Evolutionary conservation across 1,284 basidiomycete genomes (phyloP), one percentile per base, ranked within the genome.

Genomic region (Prillingera fragicola): DNA sequence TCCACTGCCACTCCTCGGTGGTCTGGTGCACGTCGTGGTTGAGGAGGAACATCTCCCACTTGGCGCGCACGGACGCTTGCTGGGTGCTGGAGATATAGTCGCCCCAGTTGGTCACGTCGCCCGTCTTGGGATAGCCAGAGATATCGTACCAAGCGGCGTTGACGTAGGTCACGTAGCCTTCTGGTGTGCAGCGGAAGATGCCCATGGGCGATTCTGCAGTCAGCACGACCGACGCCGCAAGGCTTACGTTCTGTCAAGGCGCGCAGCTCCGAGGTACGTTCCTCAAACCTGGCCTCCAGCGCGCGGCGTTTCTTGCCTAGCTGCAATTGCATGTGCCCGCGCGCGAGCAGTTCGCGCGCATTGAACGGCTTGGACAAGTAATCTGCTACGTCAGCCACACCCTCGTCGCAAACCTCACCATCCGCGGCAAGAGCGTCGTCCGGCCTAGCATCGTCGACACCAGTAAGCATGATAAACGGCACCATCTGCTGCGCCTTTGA

Each of bases 401-500:
- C 28, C 9, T 43, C 43, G 17, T 50, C 50, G 8, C n/a, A n/a
- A n/a, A n/a, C n/a, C n/a, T n/a, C n/a, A n/a, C n/a, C n/a, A 44
- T 74, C 72, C 2, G 72, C 73, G 14, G 70, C 69, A 10, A 74
- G 55, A 4, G 66, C 42, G 4, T 62, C 62, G 14, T 65, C 63
- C 3, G 67, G 60, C 25, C 59, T 59, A 9, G 57, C 50, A 28
- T 64, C 62, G 29, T 63, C 63, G 43, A 47, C 23, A 54, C 65
- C 50, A 50, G 60, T 56, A 55, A 66, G 46, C 55, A 66, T 54
- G 47, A 66, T 60, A 36, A 66, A 44, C 8, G 63, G 63, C 1
- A 62, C 52, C 31, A 64, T 43, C 14, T 35, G 18, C 4, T 54
- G 24, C 6, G 44, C 45, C 26, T 46, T 54, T 4, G 49, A 42